Base-by-base conservation (phyloP, 2,329 filamentous ascomycete genomes). In the Monilinia fructigena region DNA sequence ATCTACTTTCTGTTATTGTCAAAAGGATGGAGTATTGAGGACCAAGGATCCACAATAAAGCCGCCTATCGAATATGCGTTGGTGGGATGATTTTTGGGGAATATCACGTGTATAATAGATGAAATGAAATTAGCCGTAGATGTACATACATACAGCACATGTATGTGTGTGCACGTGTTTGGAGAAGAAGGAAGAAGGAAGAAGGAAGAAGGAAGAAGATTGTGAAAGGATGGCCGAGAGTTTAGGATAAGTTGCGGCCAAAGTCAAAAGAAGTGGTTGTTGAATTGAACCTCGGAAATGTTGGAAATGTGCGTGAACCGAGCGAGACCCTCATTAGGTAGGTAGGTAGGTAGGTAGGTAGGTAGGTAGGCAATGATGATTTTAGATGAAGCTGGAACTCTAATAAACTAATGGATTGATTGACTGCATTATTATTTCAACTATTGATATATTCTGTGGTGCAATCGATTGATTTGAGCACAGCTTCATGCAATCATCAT, bases 41-140 rank as follows among this genome's bases (percentile, higher is more conserved):
- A 12, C 35, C 50, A n/a, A 53, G 35, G 53, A 64, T 64, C 62
- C 62, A 64, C n/a, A 64, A 64, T 64, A 64, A 64, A 64, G 62
- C 62, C 62, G 62, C 58, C 56, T 40, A 38, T 48, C 42, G 35
- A 23, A 38, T 60, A 60, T 60, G 58, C 53, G 62, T 8, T 26
- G 52, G 50, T 64, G 42, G 42, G 42, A 64, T 64, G 53, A 47
- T 64, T 47, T 58, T 8, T 12, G 11, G 10, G 14, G 0, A 0
- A 50, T 48, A 20, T 60, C 58, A 60, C 58, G 58, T 60, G 58
- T 38, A 20, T 7, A 18, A 11, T 20, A 10, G 56, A 48, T 60
- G 12, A 31, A 31, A 35, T 26, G 35, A 47, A 23, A 47, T 35
- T n/a, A n/a, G 5, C 31, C 31, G 31, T 35, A 6, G 31, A 8